A percentile compares a stretch with the other conserved stretches of the same genome.
phyloP scores from a whole-genome alignment of 73 alveolate genomes.

The Stentor coeruleus region DNA sequence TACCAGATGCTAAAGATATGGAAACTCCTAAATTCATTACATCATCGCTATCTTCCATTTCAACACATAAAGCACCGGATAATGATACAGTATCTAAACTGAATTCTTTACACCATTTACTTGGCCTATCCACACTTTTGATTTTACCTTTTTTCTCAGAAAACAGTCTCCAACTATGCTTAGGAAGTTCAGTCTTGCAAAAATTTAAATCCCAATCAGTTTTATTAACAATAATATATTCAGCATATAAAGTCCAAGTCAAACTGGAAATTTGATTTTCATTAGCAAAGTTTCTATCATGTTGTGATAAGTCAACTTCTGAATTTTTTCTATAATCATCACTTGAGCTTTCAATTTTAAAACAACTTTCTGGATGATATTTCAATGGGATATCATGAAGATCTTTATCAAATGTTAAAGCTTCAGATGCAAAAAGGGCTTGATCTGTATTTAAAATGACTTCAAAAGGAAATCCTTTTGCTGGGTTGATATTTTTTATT shows the following conservation, averaged over 20 bases:
- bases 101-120: neutral
- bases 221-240: neutral
- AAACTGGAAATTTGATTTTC: neutral
- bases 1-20: constrained; percentile 29
- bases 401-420: too few relatives aligned
- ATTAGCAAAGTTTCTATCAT: neutral
- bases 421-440: too few relatives aligned
- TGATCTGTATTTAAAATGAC: too few relatives aligned
- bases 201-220: neutral
- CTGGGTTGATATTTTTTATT: too few relatives aligned
- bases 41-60: neutral
- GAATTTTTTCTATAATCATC: neutral
- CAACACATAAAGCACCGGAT: neutral
- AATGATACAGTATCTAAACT: neutral
- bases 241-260: neutral
- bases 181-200: neutral
- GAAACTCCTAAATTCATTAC: constrained; percentile 31
- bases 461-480: too few relatives aligned
- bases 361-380: too few relatives aligned
- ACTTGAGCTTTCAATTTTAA: neutral
- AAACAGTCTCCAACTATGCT: neutral
- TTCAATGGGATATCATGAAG: too few relatives aligned
- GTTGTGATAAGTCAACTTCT: neutral
- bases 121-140: neutral
- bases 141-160: neutral